These are phyloP conservation scores for Fulvia fulva DNA, from an alignment of 2,329 filamentous ascomycete species.

Conservation along the genomic window DNA sequence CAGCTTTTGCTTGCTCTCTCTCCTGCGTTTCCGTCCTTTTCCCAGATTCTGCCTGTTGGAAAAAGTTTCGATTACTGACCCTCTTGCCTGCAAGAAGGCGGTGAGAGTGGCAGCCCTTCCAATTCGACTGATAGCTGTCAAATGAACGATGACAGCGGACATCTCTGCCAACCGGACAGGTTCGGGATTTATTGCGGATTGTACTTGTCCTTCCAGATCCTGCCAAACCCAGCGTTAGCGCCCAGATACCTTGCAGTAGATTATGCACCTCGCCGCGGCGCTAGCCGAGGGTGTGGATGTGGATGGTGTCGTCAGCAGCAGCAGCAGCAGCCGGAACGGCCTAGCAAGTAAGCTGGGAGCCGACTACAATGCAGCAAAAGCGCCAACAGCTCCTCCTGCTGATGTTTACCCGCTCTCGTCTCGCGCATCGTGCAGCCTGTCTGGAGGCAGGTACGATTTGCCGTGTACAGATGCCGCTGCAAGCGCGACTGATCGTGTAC, in stretches of 20 bases:
- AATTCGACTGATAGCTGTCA: slow-evolving; percentile 5
- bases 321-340: background rate
- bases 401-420: background rate
- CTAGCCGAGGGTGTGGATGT: background rate
- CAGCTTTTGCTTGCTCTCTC: background rate
- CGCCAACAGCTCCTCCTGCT: background rate
- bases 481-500: background rate
- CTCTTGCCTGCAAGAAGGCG: slow-evolving; percentile 1
- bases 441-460: slow-evolving; percentile 9
- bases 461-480: slow-evolving; percentile 4
- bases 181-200: slow-evolving; percentile 27
- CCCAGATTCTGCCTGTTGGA: background rate
- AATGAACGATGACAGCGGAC: background rate
- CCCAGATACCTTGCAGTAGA: background rate
- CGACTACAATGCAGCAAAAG: too few relatives aligned
- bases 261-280: background rate
- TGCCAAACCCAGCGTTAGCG: slow-evolving; percentile 38
- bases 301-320: background rate
- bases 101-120: background rate
- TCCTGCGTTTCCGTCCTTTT: background rate
- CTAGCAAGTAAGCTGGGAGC: background rate
- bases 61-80: background rate
- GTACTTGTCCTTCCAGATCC: slow-evolving; percentile 99
- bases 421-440: background rate
- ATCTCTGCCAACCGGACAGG: background rate